These are phyloP conservation scores for Eucalyptus camaldulensis DNA, from an alignment of 345 rosid species.

Conservation along the genomic window DNA sequence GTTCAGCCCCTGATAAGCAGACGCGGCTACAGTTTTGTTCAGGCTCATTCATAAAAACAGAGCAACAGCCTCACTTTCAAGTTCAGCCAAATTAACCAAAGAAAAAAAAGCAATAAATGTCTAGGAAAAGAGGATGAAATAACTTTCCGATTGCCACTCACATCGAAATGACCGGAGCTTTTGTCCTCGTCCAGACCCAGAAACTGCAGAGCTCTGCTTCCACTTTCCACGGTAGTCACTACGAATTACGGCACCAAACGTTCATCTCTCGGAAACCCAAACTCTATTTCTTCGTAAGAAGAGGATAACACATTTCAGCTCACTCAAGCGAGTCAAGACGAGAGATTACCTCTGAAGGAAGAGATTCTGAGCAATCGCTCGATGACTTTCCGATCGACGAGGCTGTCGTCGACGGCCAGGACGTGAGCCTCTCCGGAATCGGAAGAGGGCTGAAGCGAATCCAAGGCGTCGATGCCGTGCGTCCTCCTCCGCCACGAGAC, in stretches of 20 bases:
- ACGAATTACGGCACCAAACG: background rate
- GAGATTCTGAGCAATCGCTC: conserved; percentile 7
- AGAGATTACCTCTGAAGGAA: conserved; percentile 3
- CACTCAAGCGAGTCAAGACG: background rate
- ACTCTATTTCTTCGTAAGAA: background rate
- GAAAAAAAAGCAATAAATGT: background rate
- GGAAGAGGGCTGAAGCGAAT: background rate
- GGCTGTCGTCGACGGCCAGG: conserved; percentile 17
- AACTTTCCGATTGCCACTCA: background rate
- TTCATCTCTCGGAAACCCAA: background rate
- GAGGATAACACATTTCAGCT: background rate
- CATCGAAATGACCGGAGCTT: background rate
- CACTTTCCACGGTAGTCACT: conserved; percentile 95
- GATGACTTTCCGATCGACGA: conserved; percentile 16
- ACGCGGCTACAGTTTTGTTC: background rate
- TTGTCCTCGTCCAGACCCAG: conserved; percentile 70
- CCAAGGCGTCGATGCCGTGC: background rate
- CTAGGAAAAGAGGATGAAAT: background rate
- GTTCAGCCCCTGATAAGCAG: conserved; percentile 7
- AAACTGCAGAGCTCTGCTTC: conserved; percentile 71
- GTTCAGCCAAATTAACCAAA: background rate
- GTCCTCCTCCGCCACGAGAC: background rate
- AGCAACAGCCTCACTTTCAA: background rate
- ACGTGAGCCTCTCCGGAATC: conserved; percentile 1
- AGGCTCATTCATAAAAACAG: background rate